Evolutionary conservation across 1,284 basidiomycete species (phyloP), one percentile per base, ranked within the genome.

Genomic region (Gastroboletus turbinatus): DNA sequence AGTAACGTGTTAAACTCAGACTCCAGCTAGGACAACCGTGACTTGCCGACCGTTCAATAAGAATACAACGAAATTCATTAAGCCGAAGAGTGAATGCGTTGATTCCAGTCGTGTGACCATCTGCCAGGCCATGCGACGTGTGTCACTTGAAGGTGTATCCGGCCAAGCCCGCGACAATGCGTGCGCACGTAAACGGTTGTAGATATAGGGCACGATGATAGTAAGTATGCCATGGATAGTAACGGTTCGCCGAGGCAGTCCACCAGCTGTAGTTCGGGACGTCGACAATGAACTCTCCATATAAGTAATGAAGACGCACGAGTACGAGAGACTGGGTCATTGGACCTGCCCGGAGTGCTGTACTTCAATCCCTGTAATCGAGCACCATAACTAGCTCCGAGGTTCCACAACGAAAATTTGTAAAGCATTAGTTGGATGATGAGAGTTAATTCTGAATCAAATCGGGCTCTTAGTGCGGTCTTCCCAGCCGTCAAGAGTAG

Each of bases 111-210:
- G 78, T 16, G 82, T 82, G 17, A 97, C 74, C 2, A 82, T 56
- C 50, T 84, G 83, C 94, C 94, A 98, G 32, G 83, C 78, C 62
- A 85, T 85, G 30, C 92, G 82, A 47, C 92, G 78, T 58, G 76
- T 75, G 69, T 95, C 90, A 42, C 83, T 85, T 16, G 87, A 83
- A 2, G 92, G 94, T 3, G 88, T 83, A 68, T 97, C 94, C 0
- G 95, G 94, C 92, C 93, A 98, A 51, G 92, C 87, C 60, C 81
- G 78, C 1, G 90, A 91, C 25, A 96, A 78, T 13, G 93, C 94
- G 70, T 90, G 80, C 1, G 79, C 70, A 46, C 92, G 84, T 50
- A 95, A 66, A 45, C 92, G 88, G 32, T 79, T 80, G 61, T 94
- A 84, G 2, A 92, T 56, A 67, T 98, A 98, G 1, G 92, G 90